Evolutionary conservation across 345 rosid species (phyloP), one percentile per base, ranked within the genome.

Genomic region (Hibiscus trionum): DNA sequence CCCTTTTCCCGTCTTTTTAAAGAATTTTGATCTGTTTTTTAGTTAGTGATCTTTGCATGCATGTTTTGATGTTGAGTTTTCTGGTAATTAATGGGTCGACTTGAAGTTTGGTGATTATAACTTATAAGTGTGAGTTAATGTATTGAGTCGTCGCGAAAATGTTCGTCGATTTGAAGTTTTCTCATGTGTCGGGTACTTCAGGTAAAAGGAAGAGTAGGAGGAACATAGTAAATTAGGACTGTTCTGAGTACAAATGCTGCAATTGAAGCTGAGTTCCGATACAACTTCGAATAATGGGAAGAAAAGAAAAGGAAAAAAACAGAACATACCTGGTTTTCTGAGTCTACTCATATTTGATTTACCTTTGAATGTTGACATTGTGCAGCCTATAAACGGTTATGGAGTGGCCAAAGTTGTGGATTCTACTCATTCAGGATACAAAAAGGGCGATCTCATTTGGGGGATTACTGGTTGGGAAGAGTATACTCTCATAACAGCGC

Each of bases 381-480:
- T 66, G 70, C 72, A 87, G 93, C 85, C 91, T 6, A 47, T 90
- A 19, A 77, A 15, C 19, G 90, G 87, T 21, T 69, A 61, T 65
- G 89, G 89, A 73, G 90, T 88, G 79, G 80, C 82, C 65, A 82
- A 84, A 66, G 80, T 91, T 44, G 29, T 87, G 82, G 87, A 85
- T 44, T 91, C 92, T 15, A 82, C 71, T 1, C 75, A 82, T 58
- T 80, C 83, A 0, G 83, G 80, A 11, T 84, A 81, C 87, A 73
- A 77, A 63, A 70, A 66, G 31, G 88, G 83, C 2, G 88, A 91
- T 72, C 69, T 86, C 35, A 80, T 86, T 53, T 85, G 86, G 90
- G 93, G 90, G 61, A 60, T 50, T 2, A 85, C 88, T 44, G 81
- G 83, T 3, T 91, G 90, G 97, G 92, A 88, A 66, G 88, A 91